Percentiles rank a stretch among this genome's conserved stretches.
These are phyloP conservation scores for Eimeria praecox DNA, from an alignment of 169 alveolate genomes.

Conservation along the genomic window DNA sequence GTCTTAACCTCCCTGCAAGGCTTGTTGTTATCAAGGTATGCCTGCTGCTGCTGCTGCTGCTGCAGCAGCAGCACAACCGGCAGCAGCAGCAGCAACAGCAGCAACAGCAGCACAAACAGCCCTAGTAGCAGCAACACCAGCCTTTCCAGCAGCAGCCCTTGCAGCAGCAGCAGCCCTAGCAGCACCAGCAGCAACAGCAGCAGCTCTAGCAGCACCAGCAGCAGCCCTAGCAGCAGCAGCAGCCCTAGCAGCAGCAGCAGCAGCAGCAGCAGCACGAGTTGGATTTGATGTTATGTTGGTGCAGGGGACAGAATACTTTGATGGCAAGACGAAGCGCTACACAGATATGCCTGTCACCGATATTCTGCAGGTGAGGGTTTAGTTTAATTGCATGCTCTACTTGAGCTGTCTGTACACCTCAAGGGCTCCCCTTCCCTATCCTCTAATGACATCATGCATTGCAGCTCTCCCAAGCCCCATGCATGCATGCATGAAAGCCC, in stretches of 20 bases:
- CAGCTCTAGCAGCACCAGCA: not conserved
- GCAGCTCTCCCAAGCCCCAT: too few relatives aligned
- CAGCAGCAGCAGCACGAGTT: not conserved
- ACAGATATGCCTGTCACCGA: constrained; percentile 98
- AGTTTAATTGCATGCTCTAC: not conserved
- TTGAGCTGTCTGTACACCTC: not conserved
- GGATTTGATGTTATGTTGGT: not conserved
- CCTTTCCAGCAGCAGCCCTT: not conserved
- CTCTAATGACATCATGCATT: too few relatives aligned
- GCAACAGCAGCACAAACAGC: not conserved
- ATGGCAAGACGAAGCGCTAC: constrained; percentile 94
- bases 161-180: not conserved
- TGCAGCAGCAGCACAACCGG: not conserved
- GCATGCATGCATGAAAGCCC: too few relatives aligned
- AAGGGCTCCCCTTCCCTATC: too few relatives aligned
- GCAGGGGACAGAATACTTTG: constrained; percentile 96
- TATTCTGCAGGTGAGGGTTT: constrained; percentile 85
- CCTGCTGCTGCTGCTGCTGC: not conserved
- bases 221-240: not conserved
- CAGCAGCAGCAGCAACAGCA: constrained; percentile 15
- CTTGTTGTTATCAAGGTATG: constrained; percentile 96
- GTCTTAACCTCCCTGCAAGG: constrained; percentile 99
- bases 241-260: constrained; percentile 26
- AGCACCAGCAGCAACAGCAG: constrained; percentile 18
- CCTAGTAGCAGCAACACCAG: not conserved